phyloP scores from a whole-genome alignment of 1,139 yeast genomes.

The Scheffersomyces insectosa region DNA sequence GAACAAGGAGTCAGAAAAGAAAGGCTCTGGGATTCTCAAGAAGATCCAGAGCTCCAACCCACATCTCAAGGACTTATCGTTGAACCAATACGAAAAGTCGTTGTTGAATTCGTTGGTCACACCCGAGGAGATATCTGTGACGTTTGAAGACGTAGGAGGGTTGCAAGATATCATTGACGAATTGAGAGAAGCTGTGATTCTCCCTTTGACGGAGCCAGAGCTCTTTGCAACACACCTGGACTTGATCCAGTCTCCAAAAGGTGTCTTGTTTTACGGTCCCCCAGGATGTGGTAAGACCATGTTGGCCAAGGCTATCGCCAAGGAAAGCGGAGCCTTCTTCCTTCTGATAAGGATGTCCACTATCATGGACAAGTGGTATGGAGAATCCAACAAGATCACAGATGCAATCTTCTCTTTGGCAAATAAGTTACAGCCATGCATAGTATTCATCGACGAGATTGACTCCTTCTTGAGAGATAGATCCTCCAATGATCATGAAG shows the following conservation, averaged over 20 bases:
- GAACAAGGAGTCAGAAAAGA: conserved; percentile 65
- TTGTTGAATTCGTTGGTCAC: conserved; percentile 77
- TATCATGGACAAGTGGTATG: conserved; percentile 97
- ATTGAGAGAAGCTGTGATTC: conserved; percentile 80
- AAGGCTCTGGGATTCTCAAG: conserved; percentile 63
- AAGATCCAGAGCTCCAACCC: conserved; percentile 63
- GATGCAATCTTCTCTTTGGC: conserved; percentile 94
- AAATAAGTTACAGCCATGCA: conserved; percentile 87
- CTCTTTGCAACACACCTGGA: conserved; percentile 62
- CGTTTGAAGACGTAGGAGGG: conserved; percentile 87
- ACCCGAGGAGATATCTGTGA: conserved; percentile 77
- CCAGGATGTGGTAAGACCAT: conserved; percentile 98
- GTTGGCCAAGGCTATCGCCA: conserved; percentile 94
- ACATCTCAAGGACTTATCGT: conserved; percentile 49
- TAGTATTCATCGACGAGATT: conserved; percentile 92
- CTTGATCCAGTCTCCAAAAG: conserved; percentile 86
- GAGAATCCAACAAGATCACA: conserved; percentile 91
- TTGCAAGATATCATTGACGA: conserved; percentile 80
- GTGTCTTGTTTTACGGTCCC: conserved; percentile 91
- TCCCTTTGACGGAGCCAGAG: conserved; percentile 79
- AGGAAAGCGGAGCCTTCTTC: conserved; percentile 90
- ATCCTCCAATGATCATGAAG: conserved; percentile 85
- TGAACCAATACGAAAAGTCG: conserved; percentile 77
- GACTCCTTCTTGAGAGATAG: conserved; percentile 92
- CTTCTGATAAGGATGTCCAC: conserved; percentile 91